Evolutionary conservation across 2,329 filamentous ascomycete species (phyloP), one percentile per base, ranked within the genome.

Genomic region (Pseudogymnoascus sp.): DNA sequence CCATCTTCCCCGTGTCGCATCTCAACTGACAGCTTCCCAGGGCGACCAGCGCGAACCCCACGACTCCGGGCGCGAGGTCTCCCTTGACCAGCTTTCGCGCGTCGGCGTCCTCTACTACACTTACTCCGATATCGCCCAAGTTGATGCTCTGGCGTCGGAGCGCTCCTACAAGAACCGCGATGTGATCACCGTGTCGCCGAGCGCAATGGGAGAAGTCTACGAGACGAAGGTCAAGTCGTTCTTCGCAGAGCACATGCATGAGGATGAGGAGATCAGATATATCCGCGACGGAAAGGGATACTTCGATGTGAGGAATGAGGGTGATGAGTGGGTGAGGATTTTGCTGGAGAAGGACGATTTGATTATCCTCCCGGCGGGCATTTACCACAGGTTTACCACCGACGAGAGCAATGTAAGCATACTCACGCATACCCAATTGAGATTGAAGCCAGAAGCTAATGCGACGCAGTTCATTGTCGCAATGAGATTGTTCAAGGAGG

Each of bases 191-290:
- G 90, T 99, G 21, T 96, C 91, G 7, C 93, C 93, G 0, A 80
- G 87, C 67, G 88, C 86, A 67, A 91, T 97, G 88, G 92, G 91
- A 63, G 89, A 85, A 40, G 78, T 86, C 50, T 99, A 97, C 79
- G 93, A 99, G 77, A 85, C 89, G 67, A 97, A 97, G 77, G 91
- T 99, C 67, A 93, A 91, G 79, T 85, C 78, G 68, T 99, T 99
- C 80, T 99, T 97, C 79, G 76, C 89, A 70, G 95, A 99, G 81
- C 95, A 99, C 75, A 76, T 99, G 71, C 95, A 99, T 74, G 95
- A 99, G 79, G 95, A 99, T 70, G 95, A 99, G 79, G 95, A 99
- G 82, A 99, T 99, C 68, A 83, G 95, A 59, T 99, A 97, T 72
- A 93, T 99, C 68, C 82, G 91, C 33, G 93, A 88, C 65, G 95